These are phyloP conservation scores for Oryza punctata DNA, from an alignment of 176 grass and related monocot species.

Conservation along the genomic window DNA sequence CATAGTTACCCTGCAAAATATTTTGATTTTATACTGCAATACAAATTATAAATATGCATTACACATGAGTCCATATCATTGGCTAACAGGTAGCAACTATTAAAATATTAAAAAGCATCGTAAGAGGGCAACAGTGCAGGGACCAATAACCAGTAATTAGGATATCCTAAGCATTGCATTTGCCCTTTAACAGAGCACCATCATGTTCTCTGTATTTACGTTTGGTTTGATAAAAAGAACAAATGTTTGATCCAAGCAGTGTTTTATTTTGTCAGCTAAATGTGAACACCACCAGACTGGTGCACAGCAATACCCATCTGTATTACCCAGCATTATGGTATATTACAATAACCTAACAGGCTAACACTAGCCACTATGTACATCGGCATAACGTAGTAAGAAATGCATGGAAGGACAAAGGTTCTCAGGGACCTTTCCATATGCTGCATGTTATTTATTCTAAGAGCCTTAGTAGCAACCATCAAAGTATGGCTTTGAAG, in stretches of 20 bases:
- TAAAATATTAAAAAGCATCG: background rate
- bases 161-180: background rate
- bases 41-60: constrained; percentile 35
- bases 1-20: constrained; percentile 29
- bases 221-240: background rate
- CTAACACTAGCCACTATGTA: background rate
- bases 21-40: constrained; percentile 24
- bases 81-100: background rate
- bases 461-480: background rate
- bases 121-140: background rate
- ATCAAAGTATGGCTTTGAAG: background rate
- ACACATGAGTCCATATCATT: background rate
- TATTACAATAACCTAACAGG: background rate
- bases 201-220: constrained; percentile 16
- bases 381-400: constrained; percentile 7
- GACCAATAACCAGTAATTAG: constrained; percentile 4
- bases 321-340: constrained; percentile 22
- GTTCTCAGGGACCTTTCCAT: background rate
- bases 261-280: background rate
- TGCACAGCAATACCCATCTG: background rate
- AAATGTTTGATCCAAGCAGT: background rate
- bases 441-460: background rate
- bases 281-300: background rate
- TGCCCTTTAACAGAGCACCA: background rate
- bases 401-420: background rate